Base-by-base conservation (phyloP, 208 protist genomes). In the Acanthamoeba pearcei region DNA sequence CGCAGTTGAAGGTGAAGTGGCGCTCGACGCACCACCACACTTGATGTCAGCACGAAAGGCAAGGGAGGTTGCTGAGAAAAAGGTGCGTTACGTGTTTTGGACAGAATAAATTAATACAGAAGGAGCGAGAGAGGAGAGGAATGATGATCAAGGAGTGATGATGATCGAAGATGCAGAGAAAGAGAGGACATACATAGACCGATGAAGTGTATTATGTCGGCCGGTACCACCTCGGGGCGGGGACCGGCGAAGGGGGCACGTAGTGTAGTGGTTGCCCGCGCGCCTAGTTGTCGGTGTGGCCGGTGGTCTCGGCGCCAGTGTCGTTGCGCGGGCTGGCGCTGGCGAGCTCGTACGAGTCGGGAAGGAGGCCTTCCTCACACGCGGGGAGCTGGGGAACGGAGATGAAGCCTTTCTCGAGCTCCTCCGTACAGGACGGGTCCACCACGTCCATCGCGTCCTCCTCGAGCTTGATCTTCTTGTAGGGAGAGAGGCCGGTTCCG, bases 101-200 rank as follows among this genome's bases (percentile, higher is more conserved):
- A 86, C 78, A 86, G 78, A 86, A 86, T 86, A 86, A 86, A 86
- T 86, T 86, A 86, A 62, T 86, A 86, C 78, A 86, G 78, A 86
- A 6, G 24, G 78, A 86, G 24, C 3, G 78, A 86, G 8, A n/a
- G 17, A 42, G 78, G 38, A 42, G 49, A 3, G 8, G 22, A 17
- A 24, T 9, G 15, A 60, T 4, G 38, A 42, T 42, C 38, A 42
- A 3, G 38, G 5, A 46, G 42, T 46, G 42, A 49, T 60, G 55
- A 60, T 24, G 17, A 62, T 24, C 55, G 19, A 62, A 60, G 49
- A 53, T 0, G 57, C 57, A 62, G 57, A 62, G 15, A 27, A 62
- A 62, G 57, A 62, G 57, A 62, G 0, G 62, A 68, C 62, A 68
- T 68, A 15, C 62, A 66, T 22, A n/a, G 24, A 66, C 24, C 22